These are phyloP conservation scores for Venturiaceae sp. DNA, from an alignment of 2,329 filamentous ascomycete genomes.

Conservation along the genomic window DNA sequence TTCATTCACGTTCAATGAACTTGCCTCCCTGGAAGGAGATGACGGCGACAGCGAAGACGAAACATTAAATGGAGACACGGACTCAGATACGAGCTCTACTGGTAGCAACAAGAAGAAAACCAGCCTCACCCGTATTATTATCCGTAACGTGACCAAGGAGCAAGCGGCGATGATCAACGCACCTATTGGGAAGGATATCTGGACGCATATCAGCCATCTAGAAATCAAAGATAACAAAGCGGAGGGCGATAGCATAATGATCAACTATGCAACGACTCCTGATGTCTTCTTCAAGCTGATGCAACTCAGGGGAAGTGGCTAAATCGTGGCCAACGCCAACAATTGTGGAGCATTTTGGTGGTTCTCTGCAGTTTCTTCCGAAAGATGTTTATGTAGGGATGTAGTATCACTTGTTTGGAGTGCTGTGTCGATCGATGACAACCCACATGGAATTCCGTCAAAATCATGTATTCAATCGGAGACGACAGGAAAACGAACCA, in stretches of 20 bases:
- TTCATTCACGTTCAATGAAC: neutral
- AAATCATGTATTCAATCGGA: too few species aligned
- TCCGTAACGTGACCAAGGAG: slow-evolving; percentile 11
- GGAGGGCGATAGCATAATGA: slow-evolving; percentile 1
- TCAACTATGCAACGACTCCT: neutral
- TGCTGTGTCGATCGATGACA: too few species aligned
- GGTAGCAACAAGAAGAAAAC: neutral
- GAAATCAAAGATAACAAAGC: slow-evolving; percentile 13
- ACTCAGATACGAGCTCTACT: slow-evolving; percentile 6
- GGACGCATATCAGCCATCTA: slow-evolving; percentile 11
- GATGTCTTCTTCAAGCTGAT: neutral
- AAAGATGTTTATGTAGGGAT: too few species aligned
- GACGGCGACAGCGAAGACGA: slow-evolving; percentile 9
- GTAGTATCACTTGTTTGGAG: too few species aligned
- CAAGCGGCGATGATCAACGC: slow-evolving; percentile 14
- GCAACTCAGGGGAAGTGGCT: neutral
- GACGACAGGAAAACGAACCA: neutral
- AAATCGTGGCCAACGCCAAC: neutral
- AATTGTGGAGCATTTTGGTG: too few species aligned
- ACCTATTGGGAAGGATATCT: slow-evolving; percentile 12
- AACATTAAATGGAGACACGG: slow-evolving; percentile 12
- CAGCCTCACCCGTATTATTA: slow-evolving; percentile 12
- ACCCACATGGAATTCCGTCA: too few species aligned
- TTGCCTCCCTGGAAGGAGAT: neutral
- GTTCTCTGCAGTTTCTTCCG: too few species aligned